phyloP scores from a whole-genome alignment of 768 basidiomycete genomes.

The Mycena pura region DNA sequence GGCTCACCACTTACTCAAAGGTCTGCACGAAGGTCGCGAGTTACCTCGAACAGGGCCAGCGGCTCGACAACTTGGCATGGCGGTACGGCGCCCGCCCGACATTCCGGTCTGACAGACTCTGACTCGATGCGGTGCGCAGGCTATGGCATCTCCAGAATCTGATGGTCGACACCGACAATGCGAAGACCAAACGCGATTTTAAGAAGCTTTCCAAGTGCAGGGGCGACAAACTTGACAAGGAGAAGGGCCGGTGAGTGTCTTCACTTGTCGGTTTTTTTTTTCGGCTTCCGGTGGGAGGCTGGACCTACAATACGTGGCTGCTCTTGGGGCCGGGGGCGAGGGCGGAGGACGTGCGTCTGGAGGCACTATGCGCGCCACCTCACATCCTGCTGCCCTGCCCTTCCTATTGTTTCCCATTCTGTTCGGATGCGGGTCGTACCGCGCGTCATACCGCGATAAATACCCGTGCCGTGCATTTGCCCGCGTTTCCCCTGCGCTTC shows the following conservation, averaged over 20 bases:
- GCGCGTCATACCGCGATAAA: too few relatives aligned
- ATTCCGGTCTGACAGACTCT: not conserved
- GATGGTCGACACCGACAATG: constrained; percentile 91
- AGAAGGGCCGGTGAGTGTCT: constrained; percentile 80
- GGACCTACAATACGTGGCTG: too few relatives aligned
- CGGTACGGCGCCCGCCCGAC: constrained; percentile 1
- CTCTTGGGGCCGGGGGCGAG: too few relatives aligned
- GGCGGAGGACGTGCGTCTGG: too few relatives aligned
- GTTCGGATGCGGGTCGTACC: too few relatives aligned
- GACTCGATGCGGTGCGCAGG: constrained; percentile 38
- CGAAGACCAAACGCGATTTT: constrained; percentile 88
- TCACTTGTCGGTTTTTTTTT: not conserved
- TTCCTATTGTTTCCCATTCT: too few relatives aligned
- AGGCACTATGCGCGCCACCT: too few relatives aligned
- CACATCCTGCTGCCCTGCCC: too few relatives aligned
- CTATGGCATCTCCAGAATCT: constrained; percentile 92
- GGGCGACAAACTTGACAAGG: constrained; percentile 93
- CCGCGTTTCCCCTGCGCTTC: too few relatives aligned
- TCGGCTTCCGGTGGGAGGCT: too few relatives aligned
- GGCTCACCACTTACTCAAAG: too few relatives aligned
- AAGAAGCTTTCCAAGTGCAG: constrained; percentile 87
- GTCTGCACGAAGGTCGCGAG: constrained; percentile 91
- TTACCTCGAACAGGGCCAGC: constrained; percentile 89
- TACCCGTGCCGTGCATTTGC: too few relatives aligned
- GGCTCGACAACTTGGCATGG: constrained; percentile 93